phyloP scores from a whole-genome alignment of 2,329 filamentous ascomycete species.

The Colletotrichum godetiae region DNA sequence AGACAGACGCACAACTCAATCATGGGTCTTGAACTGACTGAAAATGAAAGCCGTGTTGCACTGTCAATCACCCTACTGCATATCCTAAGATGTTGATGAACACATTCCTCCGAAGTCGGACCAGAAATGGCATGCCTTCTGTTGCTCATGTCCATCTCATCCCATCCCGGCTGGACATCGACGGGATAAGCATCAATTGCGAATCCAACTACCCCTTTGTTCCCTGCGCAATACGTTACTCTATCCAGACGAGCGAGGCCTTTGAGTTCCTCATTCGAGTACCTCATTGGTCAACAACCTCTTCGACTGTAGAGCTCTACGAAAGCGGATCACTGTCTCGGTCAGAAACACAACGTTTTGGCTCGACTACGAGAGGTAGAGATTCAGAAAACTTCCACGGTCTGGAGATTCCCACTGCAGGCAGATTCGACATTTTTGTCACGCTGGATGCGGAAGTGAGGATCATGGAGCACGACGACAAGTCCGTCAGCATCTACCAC shows the following conservation, averaged over 20 bases:
- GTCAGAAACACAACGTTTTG: background rate
- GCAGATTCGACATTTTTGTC: slow-evolving; percentile 33
- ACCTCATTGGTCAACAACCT: slow-evolving; percentile 35
- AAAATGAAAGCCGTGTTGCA: slow-evolving; percentile 59
- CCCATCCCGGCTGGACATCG: background rate
- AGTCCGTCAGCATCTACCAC: slow-evolving; percentile 55
- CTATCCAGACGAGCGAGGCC: slow-evolving; percentile 39
- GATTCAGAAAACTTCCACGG: background rate
- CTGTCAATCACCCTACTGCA: slow-evolving; percentile 68
- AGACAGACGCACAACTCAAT: no score
- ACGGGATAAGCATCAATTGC: slow-evolving; percentile 46
- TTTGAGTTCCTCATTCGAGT: slow-evolving; percentile 41
- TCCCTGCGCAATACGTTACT: slow-evolving; percentile 40
- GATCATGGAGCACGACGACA: slow-evolving; percentile 40
- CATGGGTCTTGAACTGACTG: no score
- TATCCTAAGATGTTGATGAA: slow-evolving; percentile 64
- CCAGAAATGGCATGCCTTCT: background rate
- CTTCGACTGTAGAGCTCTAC: background rate
- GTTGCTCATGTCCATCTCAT: background rate
- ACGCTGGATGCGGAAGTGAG: slow-evolving; percentile 35
- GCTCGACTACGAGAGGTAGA: background rate
- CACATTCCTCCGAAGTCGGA: background rate
- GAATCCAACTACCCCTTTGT: slow-evolving; percentile 57
- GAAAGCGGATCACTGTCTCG: background rate
- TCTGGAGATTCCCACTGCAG: slow-evolving; percentile 6